Conservation (phyloP, 2,329 filamentous ascomycete species). For the Aspergillus sp. region DNA sequence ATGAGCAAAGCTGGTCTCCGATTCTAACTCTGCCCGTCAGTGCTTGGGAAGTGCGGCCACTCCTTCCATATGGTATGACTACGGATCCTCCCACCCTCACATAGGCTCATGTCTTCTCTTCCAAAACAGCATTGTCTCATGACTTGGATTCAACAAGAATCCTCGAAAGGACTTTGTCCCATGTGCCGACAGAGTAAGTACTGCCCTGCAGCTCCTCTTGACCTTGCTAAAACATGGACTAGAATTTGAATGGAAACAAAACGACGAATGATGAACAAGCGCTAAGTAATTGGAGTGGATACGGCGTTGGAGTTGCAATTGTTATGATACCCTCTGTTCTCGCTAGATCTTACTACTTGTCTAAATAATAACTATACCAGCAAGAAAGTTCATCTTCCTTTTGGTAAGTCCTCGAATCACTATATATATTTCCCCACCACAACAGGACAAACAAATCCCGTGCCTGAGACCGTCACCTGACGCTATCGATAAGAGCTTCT, state of each 20-base stretch:
- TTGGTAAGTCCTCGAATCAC: not conserved
- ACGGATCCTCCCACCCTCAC: slow-evolving; percentile 11
- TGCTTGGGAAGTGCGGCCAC: slow-evolving; percentile 94
- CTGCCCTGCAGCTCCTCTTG: not conserved
- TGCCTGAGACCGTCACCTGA: slow-evolving; percentile 2
- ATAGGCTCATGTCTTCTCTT: slow-evolving; percentile 4
- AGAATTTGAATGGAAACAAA: slow-evolving; percentile 57
- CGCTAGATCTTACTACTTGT: not conserved
- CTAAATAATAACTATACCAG: slow-evolving; percentile 7
- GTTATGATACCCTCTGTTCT: slow-evolving; percentile 21
- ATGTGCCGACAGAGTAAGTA: slow-evolving; percentile 91
- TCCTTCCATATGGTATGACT: slow-evolving; percentile 87
- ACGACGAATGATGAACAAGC: slow-evolving; percentile 30
- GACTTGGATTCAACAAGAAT: slow-evolving; percentile 89
- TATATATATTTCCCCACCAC: not conserved
- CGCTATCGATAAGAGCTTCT: slow-evolving; percentile 29
- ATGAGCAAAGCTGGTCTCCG: not conserved
- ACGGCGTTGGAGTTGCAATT: slow-evolving; percentile 12
- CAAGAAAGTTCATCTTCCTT: not conserved
- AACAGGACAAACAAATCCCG: not conserved
- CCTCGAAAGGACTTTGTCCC: slow-evolving; percentile 88
- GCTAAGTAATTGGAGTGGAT: not conserved
- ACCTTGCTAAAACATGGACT: slow-evolving; percentile 18
- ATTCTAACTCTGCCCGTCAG: slow-evolving; percentile 46
- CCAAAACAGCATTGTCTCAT: slow-evolving; percentile 75